These are phyloP conservation scores for Prunus armeniaca DNA, from an alignment of 306 rosid genomes.

Conservation along the genomic window DNA sequence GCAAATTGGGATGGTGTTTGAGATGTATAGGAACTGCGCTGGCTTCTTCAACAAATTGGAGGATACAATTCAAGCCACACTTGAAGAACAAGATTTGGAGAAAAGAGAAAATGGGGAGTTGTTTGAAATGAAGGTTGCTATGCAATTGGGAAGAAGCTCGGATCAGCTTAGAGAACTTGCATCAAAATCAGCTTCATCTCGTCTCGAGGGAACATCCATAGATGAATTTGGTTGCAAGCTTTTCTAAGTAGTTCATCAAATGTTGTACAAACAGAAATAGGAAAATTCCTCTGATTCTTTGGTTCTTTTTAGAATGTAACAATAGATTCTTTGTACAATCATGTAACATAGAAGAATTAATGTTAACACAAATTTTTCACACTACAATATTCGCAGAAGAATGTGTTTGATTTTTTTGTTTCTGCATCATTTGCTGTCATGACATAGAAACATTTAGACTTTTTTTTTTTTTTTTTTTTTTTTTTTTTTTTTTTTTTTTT, in stretches of 20 bases:
- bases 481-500: neutral
- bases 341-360: neutral
- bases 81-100: conserved; percentile 47
- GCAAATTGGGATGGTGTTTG: conserved; percentile 74
- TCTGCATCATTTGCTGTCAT: neutral
- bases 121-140: conserved; percentile 59
- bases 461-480: neutral
- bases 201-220: conserved; percentile 33
- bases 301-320: neutral
- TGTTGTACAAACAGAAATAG: conserved; percentile 2
- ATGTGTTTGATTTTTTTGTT: neutral
- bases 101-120: conserved; percentile 63
- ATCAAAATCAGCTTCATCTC: conserved; percentile 37
- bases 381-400: neutral
- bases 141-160: conserved; percentile 63
- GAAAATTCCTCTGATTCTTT: conserved; percentile 1
- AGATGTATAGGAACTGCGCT: conserved; percentile 55
- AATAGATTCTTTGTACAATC: neutral
- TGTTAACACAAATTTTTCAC: neutral
- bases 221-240: conserved; percentile 75
- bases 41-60: conserved; percentile 55
- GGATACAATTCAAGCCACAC: conserved; percentile 37
- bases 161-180: conserved; percentile 52
- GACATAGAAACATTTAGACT: neutral
- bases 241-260: conserved; percentile 23